Conservation (phyloP, 495 filamentous ascomycete species). For the Thozetella sp. region DNA sequence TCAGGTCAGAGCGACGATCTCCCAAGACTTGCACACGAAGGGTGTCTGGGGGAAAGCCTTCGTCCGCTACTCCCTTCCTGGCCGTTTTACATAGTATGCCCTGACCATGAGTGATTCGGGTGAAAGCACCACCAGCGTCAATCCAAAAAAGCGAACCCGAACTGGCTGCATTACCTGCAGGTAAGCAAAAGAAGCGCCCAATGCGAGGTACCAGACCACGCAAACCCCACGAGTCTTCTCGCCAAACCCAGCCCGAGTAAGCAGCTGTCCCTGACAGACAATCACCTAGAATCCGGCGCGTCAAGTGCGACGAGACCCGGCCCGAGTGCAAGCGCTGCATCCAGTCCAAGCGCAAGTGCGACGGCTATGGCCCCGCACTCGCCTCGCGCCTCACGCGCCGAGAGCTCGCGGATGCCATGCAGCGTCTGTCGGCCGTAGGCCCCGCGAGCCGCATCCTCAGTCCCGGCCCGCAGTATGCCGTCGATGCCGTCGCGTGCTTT, state of each 20-base stretch:
- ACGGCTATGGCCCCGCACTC: constrained; percentile 17
- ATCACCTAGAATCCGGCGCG: constrained; percentile 3
- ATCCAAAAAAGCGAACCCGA: not conserved
- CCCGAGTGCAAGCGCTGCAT: constrained; percentile 25
- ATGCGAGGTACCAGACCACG: too few species aligned
- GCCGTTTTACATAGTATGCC: too few species aligned
- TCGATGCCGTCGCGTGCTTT: constrained; percentile 23
- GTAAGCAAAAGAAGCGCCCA: constrained; percentile 5
- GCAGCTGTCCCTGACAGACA: not conserved
- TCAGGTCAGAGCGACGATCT: too few species aligned
- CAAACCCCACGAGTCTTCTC: too few species aligned
- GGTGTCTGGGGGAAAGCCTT: too few species aligned
- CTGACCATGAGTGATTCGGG: not conserved
- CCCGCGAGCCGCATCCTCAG: constrained; percentile 34
- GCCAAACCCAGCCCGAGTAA: not conserved
- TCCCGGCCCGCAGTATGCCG: constrained; percentile 38
- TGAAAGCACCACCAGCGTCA: not conserved
- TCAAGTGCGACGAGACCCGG: constrained; percentile 24
- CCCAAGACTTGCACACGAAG: too few species aligned
- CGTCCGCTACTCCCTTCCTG: not conserved
- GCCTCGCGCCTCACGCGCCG: constrained; percentile 19
- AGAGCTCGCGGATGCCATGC: constrained; percentile 22
- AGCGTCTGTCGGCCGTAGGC: constrained; percentile 39
- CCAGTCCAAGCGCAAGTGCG: constrained; percentile 20
- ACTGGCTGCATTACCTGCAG: constrained; percentile 24